Evolutionary conservation across 2,329 filamentous ascomycete genomes (phyloP).

Genomic region (Orbilia ellipsospora): DNA sequence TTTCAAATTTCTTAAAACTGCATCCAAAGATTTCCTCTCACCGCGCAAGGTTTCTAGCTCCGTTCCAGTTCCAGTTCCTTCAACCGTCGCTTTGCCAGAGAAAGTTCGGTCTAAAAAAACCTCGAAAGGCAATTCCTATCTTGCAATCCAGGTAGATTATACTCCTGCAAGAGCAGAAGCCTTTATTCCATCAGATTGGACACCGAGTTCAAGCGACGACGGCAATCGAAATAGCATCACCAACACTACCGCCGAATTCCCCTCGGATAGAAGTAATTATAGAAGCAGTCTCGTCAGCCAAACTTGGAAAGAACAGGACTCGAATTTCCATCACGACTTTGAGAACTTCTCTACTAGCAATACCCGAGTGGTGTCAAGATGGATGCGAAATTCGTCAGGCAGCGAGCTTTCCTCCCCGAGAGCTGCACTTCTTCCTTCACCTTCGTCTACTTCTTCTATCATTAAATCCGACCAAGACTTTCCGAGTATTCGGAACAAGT

Average conservation of each 20-base stretch:
- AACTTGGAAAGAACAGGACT: slow-evolving; percentile 43
- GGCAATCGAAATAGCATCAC: slow-evolving; percentile 21
- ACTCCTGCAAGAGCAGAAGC: slow-evolving; percentile 42
- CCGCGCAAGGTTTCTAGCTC: slow-evolving; percentile 29
- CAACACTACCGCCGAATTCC: slow-evolving; percentile 40
- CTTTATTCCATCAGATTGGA: slow-evolving; percentile 30
- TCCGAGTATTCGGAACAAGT: slow-evolving; percentile 9
- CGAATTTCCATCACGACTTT: slow-evolving; percentile 24
- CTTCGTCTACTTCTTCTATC: neutral
- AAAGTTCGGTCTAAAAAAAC: slow-evolving; percentile 48
- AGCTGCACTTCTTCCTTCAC: slow-evolving; percentile 15
- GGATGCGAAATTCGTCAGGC: slow-evolving; percentile 50
- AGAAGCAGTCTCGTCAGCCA: slow-evolving; percentile 33
- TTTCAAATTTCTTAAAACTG: slow-evolving; percentile 56
- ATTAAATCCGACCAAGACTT: slow-evolving; percentile 12
- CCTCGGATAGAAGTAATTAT: slow-evolving; percentile 30
- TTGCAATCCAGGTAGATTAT: slow-evolving; percentile 59
- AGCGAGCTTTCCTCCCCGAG: slow-evolving; percentile 40
- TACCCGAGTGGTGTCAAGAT: slow-evolving; percentile 23
- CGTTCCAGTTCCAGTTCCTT: slow-evolving; percentile 29
- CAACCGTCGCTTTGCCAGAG: slow-evolving; percentile 37
- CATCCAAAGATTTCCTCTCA: slow-evolving; percentile 54
- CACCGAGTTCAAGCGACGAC: slow-evolving; percentile 43
- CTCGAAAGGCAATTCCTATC: slow-evolving; percentile 58
- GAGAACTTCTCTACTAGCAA: slow-evolving; percentile 8